phyloP scores from a whole-genome alignment of 306 rosid species.

The Hippophae gyantsensis region DNA sequence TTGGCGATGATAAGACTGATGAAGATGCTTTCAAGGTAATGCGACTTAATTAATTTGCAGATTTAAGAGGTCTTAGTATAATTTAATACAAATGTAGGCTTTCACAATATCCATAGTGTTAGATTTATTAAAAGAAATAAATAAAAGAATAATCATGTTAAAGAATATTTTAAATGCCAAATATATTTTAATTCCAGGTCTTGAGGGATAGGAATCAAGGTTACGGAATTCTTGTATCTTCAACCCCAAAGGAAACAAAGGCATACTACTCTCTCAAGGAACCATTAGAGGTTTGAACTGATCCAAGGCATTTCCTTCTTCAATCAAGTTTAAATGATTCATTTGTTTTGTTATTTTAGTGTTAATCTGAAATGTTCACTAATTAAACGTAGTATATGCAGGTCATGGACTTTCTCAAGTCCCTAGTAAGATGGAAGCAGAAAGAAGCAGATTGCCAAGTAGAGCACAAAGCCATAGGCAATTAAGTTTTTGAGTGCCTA shows the following conservation, averaged over 20 bases:
- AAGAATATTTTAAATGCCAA: too few species aligned
- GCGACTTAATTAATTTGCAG: neutral
- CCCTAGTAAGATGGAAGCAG: slow-evolving; percentile 56
- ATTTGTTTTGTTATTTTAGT: neutral
- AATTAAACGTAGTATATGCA: slow-evolving; percentile 18
- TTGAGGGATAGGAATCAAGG: slow-evolving; percentile 53
- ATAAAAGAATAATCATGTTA: too few species aligned
- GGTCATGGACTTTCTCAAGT: slow-evolving; percentile 82
- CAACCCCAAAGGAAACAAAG: slow-evolving; percentile 62
- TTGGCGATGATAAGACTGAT: slow-evolving; percentile 87
- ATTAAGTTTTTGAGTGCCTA: too few species aligned
- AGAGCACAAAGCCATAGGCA: neutral
- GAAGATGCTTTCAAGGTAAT: slow-evolving; percentile 92
- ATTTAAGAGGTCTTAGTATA: too few species aligned
- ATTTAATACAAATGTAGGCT: too few species aligned
- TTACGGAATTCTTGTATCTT: slow-evolving; percentile 73
- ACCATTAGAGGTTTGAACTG: slow-evolving; percentile 49
- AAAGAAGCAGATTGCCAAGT: neutral
- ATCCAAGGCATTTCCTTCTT: neutral
- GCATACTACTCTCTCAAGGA: slow-evolving; percentile 76
- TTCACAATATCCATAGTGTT: too few species aligned
- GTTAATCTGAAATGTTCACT: neutral
- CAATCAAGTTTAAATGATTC: neutral
- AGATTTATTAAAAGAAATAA: too few species aligned
- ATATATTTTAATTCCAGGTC: slow-evolving; percentile 26